phyloP scores from a whole-genome alignment of 2,329 filamentous ascomycete species.

The Ascochyta koolunga region DNA sequence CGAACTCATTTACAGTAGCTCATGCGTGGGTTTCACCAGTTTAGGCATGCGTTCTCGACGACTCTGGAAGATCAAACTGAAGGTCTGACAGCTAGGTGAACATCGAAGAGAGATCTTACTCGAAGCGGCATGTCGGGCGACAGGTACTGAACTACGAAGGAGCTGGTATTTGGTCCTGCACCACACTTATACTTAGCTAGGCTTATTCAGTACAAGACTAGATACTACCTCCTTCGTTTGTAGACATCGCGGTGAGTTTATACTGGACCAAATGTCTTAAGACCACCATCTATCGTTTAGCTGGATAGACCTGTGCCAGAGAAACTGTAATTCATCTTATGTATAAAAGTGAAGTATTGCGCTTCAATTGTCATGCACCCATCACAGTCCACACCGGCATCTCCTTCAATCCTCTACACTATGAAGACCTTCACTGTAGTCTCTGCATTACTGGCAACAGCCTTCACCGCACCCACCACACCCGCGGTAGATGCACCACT shows the following conservation, averaged over 20 bases:
- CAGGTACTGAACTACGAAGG: not conserved
- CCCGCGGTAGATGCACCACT: constrained; percentile 18
- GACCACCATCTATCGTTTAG: too few relatives aligned
- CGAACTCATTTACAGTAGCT: not conserved
- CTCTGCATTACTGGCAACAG: constrained; percentile 43
- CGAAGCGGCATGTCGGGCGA: not conserved
- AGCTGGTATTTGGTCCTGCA: too few relatives aligned
- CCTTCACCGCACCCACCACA: constrained; percentile 43
- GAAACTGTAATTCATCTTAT: not conserved
- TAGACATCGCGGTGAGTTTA: not conserved
- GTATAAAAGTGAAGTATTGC: not conserved
- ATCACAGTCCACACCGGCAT: not conserved
- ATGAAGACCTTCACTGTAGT: constrained; percentile 43
- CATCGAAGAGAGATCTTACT: not conserved
- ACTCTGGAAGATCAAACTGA: not conserved
- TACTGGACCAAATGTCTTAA: not conserved
- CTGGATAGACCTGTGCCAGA: not conserved
- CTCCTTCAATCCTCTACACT: not conserved
- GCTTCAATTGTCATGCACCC: not conserved
- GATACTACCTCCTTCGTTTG: too few relatives aligned
- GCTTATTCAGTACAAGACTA: too few relatives aligned
- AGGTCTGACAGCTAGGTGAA: constrained; percentile 2
- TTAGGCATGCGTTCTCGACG: not conserved
- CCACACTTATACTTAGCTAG: too few relatives aligned
- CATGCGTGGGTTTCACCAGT: not conserved